These are phyloP conservation scores for Brassica juncea DNA, from an alignment of 345 rosid genomes.

Conservation along the genomic window DNA sequence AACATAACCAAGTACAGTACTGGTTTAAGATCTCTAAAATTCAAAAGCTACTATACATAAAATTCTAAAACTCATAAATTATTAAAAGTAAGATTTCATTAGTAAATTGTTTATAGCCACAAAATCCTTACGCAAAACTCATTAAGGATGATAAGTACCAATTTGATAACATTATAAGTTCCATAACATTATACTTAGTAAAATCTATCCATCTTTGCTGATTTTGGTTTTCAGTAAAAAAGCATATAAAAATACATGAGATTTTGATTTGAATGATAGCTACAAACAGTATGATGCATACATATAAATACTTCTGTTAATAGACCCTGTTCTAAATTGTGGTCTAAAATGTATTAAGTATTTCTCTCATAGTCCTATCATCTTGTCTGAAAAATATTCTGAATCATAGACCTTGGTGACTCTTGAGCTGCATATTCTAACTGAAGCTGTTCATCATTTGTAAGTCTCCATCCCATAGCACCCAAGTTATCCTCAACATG, in stretches of 20 bases:
- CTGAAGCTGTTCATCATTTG: slow-evolving; percentile 65
- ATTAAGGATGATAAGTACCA: not conserved
- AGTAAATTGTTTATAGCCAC: not conserved
- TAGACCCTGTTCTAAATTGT: not conserved
- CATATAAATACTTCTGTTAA: not conserved
- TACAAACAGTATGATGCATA: not conserved
- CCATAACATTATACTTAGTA: not conserved
- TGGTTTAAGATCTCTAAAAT: not conserved
- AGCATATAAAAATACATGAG: not conserved
- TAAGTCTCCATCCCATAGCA: slow-evolving; percentile 77
- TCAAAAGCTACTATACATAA: not conserved
- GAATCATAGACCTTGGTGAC: slow-evolving; percentile 79
- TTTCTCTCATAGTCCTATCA: slow-evolving; percentile 16
- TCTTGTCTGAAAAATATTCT: slow-evolving; percentile 84
- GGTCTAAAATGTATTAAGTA: slow-evolving; percentile 5
- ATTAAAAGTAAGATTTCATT: too few relatives aligned
- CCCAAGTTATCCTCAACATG: slow-evolving; percentile 87
- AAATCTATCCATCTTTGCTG: not conserved
- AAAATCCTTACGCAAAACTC: not conserved
- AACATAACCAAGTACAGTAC: not conserved
- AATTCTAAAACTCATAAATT: not conserved
- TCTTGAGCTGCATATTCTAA: slow-evolving; percentile 65
- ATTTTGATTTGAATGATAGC: not conserved
- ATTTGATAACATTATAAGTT: not conserved
- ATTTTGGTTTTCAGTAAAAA: not conserved